A percentile compares a stretch with the other conserved stretches of the same genome.
Evolutionary conservation across 768 basidiomycete genomes (phyloP).

Genomic region (Boletus tomentosulus): DNA sequence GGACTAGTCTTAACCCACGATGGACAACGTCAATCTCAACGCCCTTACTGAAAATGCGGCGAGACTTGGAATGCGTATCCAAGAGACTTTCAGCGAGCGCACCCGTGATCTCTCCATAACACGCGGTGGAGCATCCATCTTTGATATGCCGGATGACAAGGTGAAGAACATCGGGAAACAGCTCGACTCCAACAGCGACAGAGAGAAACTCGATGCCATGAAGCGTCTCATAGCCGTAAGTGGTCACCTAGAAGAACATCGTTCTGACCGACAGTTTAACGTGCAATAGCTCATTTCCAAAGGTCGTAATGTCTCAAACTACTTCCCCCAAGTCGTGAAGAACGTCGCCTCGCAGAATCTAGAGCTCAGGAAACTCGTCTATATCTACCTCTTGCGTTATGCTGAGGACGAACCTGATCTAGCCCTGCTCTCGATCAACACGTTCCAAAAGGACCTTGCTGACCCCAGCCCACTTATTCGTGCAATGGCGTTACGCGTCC

Average conservation of each 20-base stretch:
- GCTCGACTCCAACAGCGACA: conserved; percentile 83
- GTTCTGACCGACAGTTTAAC: neutral
- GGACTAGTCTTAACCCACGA: conserved; percentile 9
- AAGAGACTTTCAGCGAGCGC: conserved; percentile 78
- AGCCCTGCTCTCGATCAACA: conserved; percentile 93
- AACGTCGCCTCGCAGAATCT: conserved; percentile 91
- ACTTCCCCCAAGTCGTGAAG: conserved; percentile 97
- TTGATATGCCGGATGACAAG: conserved; percentile 77
- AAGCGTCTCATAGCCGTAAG: conserved; percentile 90
- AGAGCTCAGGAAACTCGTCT: conserved; percentile 94
- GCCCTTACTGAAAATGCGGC: conserved; percentile 76
- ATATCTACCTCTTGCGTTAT: conserved; percentile 94
- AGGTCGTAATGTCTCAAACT: conserved; percentile 84
- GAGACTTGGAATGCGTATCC: conserved; percentile 75
- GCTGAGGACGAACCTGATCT: conserved; percentile 93
- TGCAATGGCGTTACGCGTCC: conserved; percentile 91
- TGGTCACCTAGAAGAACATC: conserved; percentile 11
- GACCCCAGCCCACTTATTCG: conserved; percentile 92
- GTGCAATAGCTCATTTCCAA: conserved; percentile 79
- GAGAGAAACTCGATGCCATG: conserved; percentile 92
- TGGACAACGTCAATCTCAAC: conserved; percentile 35
- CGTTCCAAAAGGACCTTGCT: conserved; percentile 93
- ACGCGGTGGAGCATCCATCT: conserved; percentile 51
- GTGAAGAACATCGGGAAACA: conserved; percentile 78
- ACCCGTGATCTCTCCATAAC: conserved; percentile 66